Conservation (phyloP, 345 rosid genomes). For the Eutrema heterophyllum region DNA sequence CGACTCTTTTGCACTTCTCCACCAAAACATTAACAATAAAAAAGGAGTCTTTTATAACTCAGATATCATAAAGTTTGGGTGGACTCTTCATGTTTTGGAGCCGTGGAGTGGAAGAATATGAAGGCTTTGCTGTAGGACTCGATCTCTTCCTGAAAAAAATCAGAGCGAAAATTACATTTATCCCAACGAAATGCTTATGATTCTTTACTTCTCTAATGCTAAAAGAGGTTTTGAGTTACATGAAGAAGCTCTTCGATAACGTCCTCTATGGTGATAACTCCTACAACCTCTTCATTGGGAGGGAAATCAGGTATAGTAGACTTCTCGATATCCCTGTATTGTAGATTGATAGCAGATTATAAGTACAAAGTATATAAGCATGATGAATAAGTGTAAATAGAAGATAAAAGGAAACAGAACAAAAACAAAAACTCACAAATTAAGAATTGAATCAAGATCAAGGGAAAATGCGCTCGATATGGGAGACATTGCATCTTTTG, state of each 20-base stretch:
- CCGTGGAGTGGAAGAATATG: not conserved
- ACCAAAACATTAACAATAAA: too few relatives aligned
- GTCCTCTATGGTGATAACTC: slow-evolving; percentile 91
- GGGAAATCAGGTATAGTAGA: slow-evolving; percentile 59
- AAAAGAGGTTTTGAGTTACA: slow-evolving; percentile 34
- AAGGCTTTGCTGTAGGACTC: slow-evolving; percentile 16
- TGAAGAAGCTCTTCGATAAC: slow-evolving; percentile 97
- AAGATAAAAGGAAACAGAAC: too few relatives aligned
- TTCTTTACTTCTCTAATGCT: not conserved
- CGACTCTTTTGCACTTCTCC: slow-evolving; percentile 11
- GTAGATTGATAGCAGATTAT: too few relatives aligned
- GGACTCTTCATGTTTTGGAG: not conserved
- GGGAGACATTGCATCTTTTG: too few relatives aligned
- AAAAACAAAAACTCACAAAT: too few relatives aligned
- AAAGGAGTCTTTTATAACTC: too few relatives aligned
- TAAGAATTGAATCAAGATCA: too few relatives aligned
- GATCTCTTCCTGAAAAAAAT: too few relatives aligned
- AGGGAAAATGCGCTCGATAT: too few relatives aligned
- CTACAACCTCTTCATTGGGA: slow-evolving; percentile 66
- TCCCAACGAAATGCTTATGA: not conserved
- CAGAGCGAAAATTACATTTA: too few relatives aligned
- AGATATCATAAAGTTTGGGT: not conserved
- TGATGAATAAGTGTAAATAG: too few relatives aligned
- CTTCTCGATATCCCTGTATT: slow-evolving; percentile 70
- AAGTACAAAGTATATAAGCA: too few relatives aligned